Conservation (phyloP, 768 basidiomycete genomes). For the Crassisporium funariophilum region DNA sequence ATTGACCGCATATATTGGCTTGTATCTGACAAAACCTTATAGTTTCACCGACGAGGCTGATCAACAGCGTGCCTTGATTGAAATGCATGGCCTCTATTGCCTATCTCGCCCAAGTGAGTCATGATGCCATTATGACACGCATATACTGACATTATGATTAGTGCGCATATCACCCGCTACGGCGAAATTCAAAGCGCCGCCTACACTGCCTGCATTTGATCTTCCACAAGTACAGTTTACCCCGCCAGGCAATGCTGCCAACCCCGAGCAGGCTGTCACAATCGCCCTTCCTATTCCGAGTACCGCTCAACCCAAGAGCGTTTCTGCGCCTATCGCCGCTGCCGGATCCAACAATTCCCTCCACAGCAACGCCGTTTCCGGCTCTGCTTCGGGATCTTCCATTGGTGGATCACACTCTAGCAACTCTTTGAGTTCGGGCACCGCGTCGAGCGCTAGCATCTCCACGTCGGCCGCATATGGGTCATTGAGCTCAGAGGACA, state of each 20-base stretch:
- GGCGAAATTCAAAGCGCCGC: constrained; percentile 77
- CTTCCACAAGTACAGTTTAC: constrained; percentile 51
- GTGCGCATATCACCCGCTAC: constrained; percentile 93
- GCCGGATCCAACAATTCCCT: constrained; percentile 40
- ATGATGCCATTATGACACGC: constrained; percentile 15
- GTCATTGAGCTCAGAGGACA: constrained; percentile 52
- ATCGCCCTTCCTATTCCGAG: constrained; percentile 52
- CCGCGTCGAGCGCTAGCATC: constrained; percentile 50
- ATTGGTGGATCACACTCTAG: constrained; percentile 54
- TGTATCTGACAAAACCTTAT: constrained; percentile 16
- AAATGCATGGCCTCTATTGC: constrained; percentile 92
- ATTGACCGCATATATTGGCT: constrained; percentile 10
- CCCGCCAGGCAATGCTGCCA: constrained; percentile 24
- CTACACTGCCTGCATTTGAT: constrained; percentile 41
- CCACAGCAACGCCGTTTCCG: constrained; percentile 37
- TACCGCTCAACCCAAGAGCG: constrained; percentile 56
- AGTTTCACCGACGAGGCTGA: constrained; percentile 90
- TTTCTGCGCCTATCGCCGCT: constrained; percentile 69
- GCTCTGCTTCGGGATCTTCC: constrained; percentile 49
- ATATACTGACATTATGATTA: constrained; percentile 38
- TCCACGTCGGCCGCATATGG: constrained; percentile 54
- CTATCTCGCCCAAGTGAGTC: constrained; percentile 83
- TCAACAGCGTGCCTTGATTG: constrained; percentile 85
- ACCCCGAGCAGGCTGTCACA: constrained; percentile 42
- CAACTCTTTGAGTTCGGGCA: constrained; percentile 53